Conservation (phyloP, 2,329 filamentous ascomycete genomes). For the Lizonia empirigonia region DNA sequence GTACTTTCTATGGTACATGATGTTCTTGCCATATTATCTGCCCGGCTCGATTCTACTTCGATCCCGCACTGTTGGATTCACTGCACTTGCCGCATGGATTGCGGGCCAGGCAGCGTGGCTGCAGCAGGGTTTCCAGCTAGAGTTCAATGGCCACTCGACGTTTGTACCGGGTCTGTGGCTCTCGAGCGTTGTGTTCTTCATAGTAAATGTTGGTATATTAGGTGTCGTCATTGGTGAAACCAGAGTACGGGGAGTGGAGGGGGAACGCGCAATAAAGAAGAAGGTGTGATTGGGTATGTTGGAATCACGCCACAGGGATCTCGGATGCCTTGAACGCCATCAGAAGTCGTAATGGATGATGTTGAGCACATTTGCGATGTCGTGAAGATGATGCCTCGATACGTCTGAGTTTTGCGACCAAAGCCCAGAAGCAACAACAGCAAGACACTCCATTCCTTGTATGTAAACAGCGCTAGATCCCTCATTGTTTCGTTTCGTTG, state of each 20-base stretch:
- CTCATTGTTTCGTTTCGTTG: conserved; percentile 2
- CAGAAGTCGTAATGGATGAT: too few relatives aligned
- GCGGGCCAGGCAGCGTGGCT: conserved; percentile 65
- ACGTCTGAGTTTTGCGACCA: background rate
- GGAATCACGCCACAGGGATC: background rate
- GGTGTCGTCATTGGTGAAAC: conserved; percentile 76
- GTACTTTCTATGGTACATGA: conserved; percentile 99
- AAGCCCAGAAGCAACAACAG: background rate
- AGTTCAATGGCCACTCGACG: conserved; percentile 73
- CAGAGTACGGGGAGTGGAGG: conserved; percentile 14
- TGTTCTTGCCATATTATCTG: conserved; percentile 90
- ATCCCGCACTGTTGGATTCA: conserved; percentile 64
- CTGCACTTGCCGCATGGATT: conserved; percentile 75
- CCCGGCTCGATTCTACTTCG: conserved; percentile 75
- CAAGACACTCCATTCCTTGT: background rate
- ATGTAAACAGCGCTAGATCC: background rate
- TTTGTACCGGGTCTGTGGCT: conserved; percentile 86
- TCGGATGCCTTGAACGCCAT: background rate
- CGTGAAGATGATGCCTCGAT: background rate
- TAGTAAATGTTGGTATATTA: conserved; percentile 85
- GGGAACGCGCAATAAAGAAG: conserved; percentile 4
- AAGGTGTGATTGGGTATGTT: background rate
- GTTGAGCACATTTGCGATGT: background rate
- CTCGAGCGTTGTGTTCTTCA: conserved; percentile 78
- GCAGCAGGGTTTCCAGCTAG: conserved; percentile 57